Base-by-base conservation (phyloP, 2,329 filamentous ascomycete genomes). In the Cladosporium sp. region DNA sequence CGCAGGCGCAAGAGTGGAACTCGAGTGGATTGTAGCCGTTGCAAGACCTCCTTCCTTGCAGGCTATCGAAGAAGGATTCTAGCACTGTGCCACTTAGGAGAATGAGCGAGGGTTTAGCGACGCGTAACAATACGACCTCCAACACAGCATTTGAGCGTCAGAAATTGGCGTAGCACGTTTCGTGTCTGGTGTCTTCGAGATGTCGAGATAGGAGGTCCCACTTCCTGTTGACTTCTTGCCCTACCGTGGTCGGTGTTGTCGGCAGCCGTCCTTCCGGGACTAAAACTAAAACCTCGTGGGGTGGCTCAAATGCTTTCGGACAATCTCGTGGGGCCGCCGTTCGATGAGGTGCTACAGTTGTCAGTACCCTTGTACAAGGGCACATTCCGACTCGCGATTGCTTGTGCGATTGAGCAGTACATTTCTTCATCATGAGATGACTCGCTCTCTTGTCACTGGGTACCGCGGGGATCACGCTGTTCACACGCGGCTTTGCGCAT, bases 321-420 rank as follows among this genome's bases (percentile, higher is more conserved):
- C 60, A 63, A 63, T 63, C 32, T 52, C 60, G 60, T 63, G 60
- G 60, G 60, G 60, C 49, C 41, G 41, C 41, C 28, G 21, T 63
- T 49, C 60, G 60, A 63, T 59, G 36, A 30, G 41, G 41, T 47
- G 41, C 41, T 47, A 47, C 38, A 44, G 24, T 24, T 24, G 24
- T 24, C 24, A 24, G 38, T 44, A 44, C 38, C 38, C 38, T 44
- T 44, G 38, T 44, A 52, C 49, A 54, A 30, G 49, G 49, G 28
- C 15, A 54, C 55, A 58, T 26, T 21, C 30, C 55, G 55, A 58
- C 55, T 26, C 24, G 28, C 49, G 49, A 18, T 54, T 28, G 28
- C 28, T 47, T 47, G n/a, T 47, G n/a, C 26, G 14, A 54, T 54
- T 54, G 28, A 6, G 49, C 26, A 28, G 41, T 49, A 47, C 41